Evolutionary conservation across 2,329 filamentous ascomycete genomes (phyloP).

Genomic region (Aspergillus tubingensis): DNA sequence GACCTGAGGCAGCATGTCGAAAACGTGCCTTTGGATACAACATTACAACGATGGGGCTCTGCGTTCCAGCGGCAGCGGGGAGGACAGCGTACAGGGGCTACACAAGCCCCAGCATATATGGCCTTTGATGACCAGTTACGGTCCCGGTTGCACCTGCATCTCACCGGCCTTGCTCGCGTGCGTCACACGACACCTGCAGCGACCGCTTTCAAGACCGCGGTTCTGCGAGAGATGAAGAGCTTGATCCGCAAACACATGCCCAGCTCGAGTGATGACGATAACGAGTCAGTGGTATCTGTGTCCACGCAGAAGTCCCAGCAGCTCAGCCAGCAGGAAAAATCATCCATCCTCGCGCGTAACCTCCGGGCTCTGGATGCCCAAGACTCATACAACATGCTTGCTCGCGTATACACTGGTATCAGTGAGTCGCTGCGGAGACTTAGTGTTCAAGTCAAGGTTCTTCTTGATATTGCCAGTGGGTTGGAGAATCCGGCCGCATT

Average conservation of each 20-base stretch:
- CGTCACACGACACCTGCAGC: slow-evolving; percentile 79
- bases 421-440: slow-evolving; percentile 83
- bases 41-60: slow-evolving; percentile 80
- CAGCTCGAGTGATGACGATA: slow-evolving; percentile 91
- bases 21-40: slow-evolving; percentile 68
- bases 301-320: slow-evolving; percentile 74
- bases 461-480: slow-evolving; percentile 86
- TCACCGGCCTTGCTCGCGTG: slow-evolving; percentile 79
- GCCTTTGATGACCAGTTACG: slow-evolving; percentile 71
- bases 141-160: slow-evolving; percentile 66
- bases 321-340: slow-evolving; percentile 82
- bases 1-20: slow-evolving; percentile 82
- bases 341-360: slow-evolving; percentile 82
- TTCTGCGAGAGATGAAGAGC: slow-evolving; percentile 81
- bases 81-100: slow-evolving; percentile 65
- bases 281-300: slow-evolving; percentile 81
- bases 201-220: slow-evolving; percentile 78
- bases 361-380: slow-evolving; percentile 78
- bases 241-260: slow-evolving; percentile 83
- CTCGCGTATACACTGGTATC: slow-evolving; percentile 81
- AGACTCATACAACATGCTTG: slow-evolving; percentile 80
- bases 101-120: slow-evolving; percentile 76
- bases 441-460: slow-evolving; percentile 86
- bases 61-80: slow-evolving; percentile 73
- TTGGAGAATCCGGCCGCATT: slow-evolving; percentile 44